Base-by-base conservation (phyloP, 2,329 filamentous ascomycete species). In the Allantophomopsis lycopodina region DNA sequence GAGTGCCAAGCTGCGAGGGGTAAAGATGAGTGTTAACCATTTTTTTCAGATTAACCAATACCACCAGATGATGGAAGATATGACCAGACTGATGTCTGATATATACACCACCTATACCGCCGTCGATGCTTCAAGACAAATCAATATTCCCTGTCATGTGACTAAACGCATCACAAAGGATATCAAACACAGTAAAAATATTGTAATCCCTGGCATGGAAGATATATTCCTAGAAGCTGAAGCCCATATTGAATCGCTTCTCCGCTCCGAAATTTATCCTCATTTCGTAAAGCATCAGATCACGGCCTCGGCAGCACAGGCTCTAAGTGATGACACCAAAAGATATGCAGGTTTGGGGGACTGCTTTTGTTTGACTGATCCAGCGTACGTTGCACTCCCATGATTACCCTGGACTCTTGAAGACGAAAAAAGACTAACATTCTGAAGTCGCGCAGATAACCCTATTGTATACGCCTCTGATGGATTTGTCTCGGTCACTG, bases 331-430 rank as follows among this genome's bases (percentile, higher is more conserved):
- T 5, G 55, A 61, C 42, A 50, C 50, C 49, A 59, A 38, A 17
- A 57, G 51, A 42, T 76, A 68, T 39, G 65, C 66, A 2, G 74
- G 74, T 0, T 60, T 79, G 0, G 73, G 71, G 7, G 64, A 71
- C 37, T 71, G 71, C 16, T 77, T 78, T 46, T 73, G 71, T 41
- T 50, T 78, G 13, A 73, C 68, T 1, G 67, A 76, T 47, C 68
- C 69, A 11, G 48, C 40, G 52, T 56, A 42, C 38, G 40, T 36
- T 23, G 11, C n/a, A 12, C 2, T 12, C 16, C n/a, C 31, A 18
- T 31, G 14, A 30, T 33, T 10, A 30, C n/a, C n/a, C 35, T 7
- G 23, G 20, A 38, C 18, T 43, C 41, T 8, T n/a, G 15, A 33
- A 17, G 16, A 15, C 3, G 15, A 7, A 8, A 17, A 14, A 34